Percentiles rank a stretch among this genome's conserved stretches.
phyloP scores from a whole-genome alignment of 495 filamentous ascomycete species.

The Tuber umbilicatum region DNA sequence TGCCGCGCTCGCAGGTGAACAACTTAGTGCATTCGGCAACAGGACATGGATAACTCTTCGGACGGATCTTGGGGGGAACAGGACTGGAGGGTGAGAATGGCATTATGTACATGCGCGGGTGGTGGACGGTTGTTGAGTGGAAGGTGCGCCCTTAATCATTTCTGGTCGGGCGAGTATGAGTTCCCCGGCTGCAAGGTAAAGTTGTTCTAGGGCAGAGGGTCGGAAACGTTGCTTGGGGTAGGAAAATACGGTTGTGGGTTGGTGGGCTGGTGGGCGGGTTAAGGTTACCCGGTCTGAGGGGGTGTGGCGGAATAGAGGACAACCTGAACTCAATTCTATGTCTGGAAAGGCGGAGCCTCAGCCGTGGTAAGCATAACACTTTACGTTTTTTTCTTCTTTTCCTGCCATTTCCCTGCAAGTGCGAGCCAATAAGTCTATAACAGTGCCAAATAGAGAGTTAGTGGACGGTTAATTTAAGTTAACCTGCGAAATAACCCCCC shows the following conservation, averaged over 20 bases:
- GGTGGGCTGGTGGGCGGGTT: background rate
- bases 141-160: constrained; percentile 5
- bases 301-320: background rate
- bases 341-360: background rate
- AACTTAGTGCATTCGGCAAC: constrained; percentile 35
- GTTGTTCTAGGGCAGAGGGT: constrained; percentile 4
- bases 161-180: constrained; percentile 4
- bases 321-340: background rate
- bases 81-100: background rate
- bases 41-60: constrained; percentile 34
- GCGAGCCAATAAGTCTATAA: too few species aligned
- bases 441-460: too few species aligned
- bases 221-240: background rate
- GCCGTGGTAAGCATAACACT: background rate
- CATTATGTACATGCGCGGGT: constrained; percentile 6
- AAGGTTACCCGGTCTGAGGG: constrained; percentile 1
- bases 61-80: constrained; percentile 27
- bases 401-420: background rate
- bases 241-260: background rate
- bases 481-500: too few species aligned
- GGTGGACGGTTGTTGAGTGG: constrained; percentile 3
- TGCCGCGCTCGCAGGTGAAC: constrained; percentile 36
- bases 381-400: background rate
- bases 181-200: constrained; percentile 4
- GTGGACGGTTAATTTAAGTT: too few species aligned